These are phyloP conservation scores for Neodidymelliopsis sp. DNA, from an alignment of 2,329 filamentous ascomycete genomes.

Conservation along the genomic window DNA sequence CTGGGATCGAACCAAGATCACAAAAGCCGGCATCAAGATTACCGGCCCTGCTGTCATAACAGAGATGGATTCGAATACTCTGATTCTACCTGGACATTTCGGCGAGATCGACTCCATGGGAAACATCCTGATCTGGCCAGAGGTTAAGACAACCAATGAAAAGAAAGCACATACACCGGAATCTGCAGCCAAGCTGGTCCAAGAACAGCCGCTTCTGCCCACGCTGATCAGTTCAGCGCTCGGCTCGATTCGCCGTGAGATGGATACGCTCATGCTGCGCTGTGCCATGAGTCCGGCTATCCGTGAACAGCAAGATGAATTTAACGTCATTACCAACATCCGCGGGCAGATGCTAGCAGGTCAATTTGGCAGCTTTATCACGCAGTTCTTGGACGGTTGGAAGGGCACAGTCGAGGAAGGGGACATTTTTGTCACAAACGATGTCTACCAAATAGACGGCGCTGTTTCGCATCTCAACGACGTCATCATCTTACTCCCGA, in stretches of 20 bases:
- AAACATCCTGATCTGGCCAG: conserved; percentile 58
- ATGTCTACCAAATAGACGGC: conserved; percentile 58
- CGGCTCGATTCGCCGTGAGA: conserved; percentile 57
- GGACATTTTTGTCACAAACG: conserved; percentile 61
- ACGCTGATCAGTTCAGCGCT: conserved; percentile 56
- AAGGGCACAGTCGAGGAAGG: conserved; percentile 58
- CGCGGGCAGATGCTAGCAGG: conserved; percentile 60
- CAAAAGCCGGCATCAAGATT: conserved; percentile 51
- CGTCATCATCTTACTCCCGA: conserved; percentile 59
- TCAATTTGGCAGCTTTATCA: conserved; percentile 61
- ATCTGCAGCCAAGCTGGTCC: conserved; percentile 48
- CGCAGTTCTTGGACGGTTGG: conserved; percentile 57
- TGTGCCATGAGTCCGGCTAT: conserved; percentile 61
- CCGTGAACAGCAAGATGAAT: conserved; percentile 61
- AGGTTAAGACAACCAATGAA: conserved; percentile 37
- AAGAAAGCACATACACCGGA: conserved; percentile 46
- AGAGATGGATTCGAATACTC: conserved; percentile 61
- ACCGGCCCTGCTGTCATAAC: conserved; percentile 57
- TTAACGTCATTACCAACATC: conserved; percentile 61
- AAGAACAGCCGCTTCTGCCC: conserved; percentile 52
- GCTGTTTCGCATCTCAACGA: conserved; percentile 61
- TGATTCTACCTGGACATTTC: conserved; percentile 57
- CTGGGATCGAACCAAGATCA: conserved; percentile 55
- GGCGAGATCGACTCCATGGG: conserved; percentile 58
- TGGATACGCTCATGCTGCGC: conserved; percentile 61